Evolutionary conservation across 768 basidiomycete genomes (phyloP), one percentile per base, ranked within the genome.

Genomic region (Kwoniella europaea): DNA sequence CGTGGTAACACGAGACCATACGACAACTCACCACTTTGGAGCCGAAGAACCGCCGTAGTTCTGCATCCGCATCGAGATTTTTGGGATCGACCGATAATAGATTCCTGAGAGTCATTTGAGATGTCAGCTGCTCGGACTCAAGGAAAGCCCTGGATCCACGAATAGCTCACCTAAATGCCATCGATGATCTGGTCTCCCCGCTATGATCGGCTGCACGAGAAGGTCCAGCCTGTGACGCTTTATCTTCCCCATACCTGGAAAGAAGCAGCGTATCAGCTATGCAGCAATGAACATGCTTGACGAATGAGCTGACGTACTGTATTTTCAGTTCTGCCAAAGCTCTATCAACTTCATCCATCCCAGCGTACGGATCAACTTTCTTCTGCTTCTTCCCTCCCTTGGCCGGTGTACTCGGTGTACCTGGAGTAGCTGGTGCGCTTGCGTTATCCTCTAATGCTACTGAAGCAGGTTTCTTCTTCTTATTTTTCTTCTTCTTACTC

Each of bases 41-140:
- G 1, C 96, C 96, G 79, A 99, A 99, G 87, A 98, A 96, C 73
- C 90, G 91, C 66, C 91, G 90, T 84, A 98, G 88, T 80, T 99
- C 97, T 0, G 91, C 91, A 69, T 96, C 94, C 12, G 90, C 87
- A 72, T 98, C 94, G 16, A 99, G 88, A 75, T 93, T 87, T 52
- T 90, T 86, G 1, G 90, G 86, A 0, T 92, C 93, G n/a, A 96
- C 90, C 0, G 91, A 86, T 20, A 96, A 86, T 1, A 97, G 88
- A 58, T 77, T 74, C n/a, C n/a, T n/a, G n/a, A n/a, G n/a, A n/a
- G n/a, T n/a, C n/a, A n/a, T n/a, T n/a, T n/a, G n/a, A n/a, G n/a
- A n/a, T n/a, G n/a, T n/a, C n/a, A n/a, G n/a, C n/a, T n/a, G n/a
- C n/a, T n/a, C n/a, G n/a, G n/a, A n/a, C n/a, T n/a, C n/a, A n/a